A percentile compares a stretch with the other conserved stretches of the same genome.
Conservation (phyloP, 495 filamentous ascomycete species). For the Melanomma pulvis-pyrius region DNA sequence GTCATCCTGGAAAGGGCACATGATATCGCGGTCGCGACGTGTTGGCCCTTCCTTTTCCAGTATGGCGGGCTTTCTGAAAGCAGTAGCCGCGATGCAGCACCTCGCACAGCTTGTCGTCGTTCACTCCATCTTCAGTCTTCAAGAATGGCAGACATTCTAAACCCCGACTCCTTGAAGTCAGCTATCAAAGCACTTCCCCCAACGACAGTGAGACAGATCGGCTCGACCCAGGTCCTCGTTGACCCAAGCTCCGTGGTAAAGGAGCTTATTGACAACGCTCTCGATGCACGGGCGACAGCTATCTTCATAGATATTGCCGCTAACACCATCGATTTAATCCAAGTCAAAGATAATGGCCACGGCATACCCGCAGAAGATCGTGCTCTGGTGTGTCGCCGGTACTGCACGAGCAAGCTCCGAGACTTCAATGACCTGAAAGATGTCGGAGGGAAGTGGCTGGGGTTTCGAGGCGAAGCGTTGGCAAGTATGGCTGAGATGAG, state of each 20-base stretch:
- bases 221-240: constrained; percentile 72
- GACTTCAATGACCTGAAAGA: constrained; percentile 69
- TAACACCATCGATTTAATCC: constrained; percentile 76
- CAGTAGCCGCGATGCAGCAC: not conserved
- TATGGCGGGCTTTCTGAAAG: not conserved
- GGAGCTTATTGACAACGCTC: constrained; percentile 88
- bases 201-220: constrained; percentile 65
- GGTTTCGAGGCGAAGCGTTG: constrained; percentile 87
- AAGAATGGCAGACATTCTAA: constrained; percentile 1
- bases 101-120: not conserved
- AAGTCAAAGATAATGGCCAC: constrained; percentile 85
- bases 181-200: constrained; percentile 67
- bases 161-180: not conserved
- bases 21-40: constrained; percentile 10
- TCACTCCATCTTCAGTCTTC: not conserved
- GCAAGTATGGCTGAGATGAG: constrained; percentile 75
- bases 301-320: constrained; percentile 72
- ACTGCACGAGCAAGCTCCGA: constrained; percentile 85
- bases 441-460: constrained; percentile 69
- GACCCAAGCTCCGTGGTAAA: constrained; percentile 77
- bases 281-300: constrained; percentile 77
- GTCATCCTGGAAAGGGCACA: constrained; percentile 3
- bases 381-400: constrained; percentile 63
- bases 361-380: constrained; percentile 76
- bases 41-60: not conserved